These are phyloP conservation scores for Talaromyces adpressus DNA, from an alignment of 495 filamentous ascomycete genomes.

Conservation along the genomic window DNA sequence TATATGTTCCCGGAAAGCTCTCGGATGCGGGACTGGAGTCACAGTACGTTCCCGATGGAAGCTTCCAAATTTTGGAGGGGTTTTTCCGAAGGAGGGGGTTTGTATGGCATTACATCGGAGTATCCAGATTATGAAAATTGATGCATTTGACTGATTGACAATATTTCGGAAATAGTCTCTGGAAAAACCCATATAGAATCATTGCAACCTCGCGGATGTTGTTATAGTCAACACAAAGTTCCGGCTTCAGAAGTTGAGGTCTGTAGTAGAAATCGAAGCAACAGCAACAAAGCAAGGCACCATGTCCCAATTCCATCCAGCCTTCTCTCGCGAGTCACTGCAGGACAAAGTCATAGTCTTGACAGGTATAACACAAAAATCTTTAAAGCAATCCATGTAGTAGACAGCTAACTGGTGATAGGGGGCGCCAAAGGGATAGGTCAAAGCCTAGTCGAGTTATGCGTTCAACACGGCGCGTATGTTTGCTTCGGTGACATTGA, in stretches of 20 bases:
- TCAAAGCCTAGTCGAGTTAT: background rate
- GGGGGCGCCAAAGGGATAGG: background rate
- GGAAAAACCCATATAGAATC: too few species aligned
- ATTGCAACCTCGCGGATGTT: too few species aligned
- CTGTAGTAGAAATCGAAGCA: too few species aligned
- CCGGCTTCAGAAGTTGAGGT: too few species aligned
- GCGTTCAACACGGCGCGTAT: background rate
- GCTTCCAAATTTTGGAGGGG: background rate
- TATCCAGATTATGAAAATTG: background rate
- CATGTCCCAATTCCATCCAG: background rate
- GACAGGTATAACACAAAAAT: background rate
- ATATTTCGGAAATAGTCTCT: too few species aligned
- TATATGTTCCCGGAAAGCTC: background rate
- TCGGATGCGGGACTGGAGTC: background rate
- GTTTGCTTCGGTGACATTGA: background rate
- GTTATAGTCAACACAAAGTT: too few species aligned
- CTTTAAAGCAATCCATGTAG: too few species aligned
- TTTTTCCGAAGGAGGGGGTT: background rate
- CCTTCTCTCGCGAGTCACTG: background rate
- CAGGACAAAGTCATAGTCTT: background rate
- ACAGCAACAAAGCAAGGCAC: background rate
- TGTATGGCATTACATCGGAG: too few species aligned
- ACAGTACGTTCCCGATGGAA: background rate
- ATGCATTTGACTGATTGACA: background rate
- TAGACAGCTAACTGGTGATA: background rate